These are phyloP conservation scores for Dichotomocladium elegans DNA, from an alignment of 371 early-diverging fungal genomes.

Conservation along the genomic window DNA sequence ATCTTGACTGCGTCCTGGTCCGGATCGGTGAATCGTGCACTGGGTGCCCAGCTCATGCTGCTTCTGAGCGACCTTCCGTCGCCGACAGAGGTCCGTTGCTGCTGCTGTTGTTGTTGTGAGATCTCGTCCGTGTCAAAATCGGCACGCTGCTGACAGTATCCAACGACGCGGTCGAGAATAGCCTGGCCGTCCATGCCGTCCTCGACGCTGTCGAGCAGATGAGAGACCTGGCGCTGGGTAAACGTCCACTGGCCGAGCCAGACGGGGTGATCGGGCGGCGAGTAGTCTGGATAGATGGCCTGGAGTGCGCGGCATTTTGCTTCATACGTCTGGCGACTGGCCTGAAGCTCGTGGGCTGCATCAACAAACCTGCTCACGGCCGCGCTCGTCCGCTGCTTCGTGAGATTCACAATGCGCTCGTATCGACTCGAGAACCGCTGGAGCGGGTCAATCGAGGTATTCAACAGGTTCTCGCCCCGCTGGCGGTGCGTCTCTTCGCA, in stretches of 20 bases:
- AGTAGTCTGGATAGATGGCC: slow-evolving; percentile 9
- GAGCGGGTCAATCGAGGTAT: slow-evolving; percentile 61
- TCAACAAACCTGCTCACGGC: neutral
- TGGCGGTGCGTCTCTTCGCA: slow-evolving; percentile 53
- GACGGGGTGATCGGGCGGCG: slow-evolving; percentile 1
- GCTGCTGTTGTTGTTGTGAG: no score
- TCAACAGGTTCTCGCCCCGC: slow-evolving; percentile 55
- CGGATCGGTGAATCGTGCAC: slow-evolving; percentile 1
- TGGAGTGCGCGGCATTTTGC: slow-evolving; percentile 14
- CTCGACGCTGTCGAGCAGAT: slow-evolving; percentile 3
- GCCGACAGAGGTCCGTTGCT: neutral
- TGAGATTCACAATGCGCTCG: slow-evolving; percentile 27
- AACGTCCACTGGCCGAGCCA: slow-evolving; percentile 9
- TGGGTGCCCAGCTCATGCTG: no score
- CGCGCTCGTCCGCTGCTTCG: neutral
- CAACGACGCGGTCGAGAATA: neutral
- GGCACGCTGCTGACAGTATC: neutral
- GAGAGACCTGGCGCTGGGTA: slow-evolving; percentile 12
- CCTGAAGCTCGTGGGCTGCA: slow-evolving; percentile 7
- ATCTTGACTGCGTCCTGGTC: slow-evolving; percentile 3
- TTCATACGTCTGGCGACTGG: slow-evolving; percentile 7
- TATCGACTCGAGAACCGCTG: slow-evolving; percentile 47
- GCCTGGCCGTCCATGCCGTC: neutral
- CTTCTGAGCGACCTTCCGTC: no score
- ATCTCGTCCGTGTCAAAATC: no score